These are phyloP conservation scores for Rusavskia elegans DNA, from an alignment of 495 filamentous ascomycete species.

Conservation along the genomic window DNA sequence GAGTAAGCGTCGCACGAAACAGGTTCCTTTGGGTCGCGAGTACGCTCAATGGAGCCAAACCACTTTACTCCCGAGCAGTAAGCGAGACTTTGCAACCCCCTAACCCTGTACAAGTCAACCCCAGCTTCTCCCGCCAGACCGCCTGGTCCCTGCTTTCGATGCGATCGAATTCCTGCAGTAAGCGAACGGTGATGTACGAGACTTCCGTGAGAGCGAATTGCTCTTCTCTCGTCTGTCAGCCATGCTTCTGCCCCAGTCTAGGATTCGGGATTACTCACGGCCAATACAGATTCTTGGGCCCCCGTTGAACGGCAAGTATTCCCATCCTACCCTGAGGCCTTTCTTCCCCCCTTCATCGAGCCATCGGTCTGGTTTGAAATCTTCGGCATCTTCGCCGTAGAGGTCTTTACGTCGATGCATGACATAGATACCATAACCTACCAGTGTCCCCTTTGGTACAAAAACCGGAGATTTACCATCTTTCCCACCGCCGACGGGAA, in stretches of 20 bases:
- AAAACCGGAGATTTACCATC: slow-evolving; percentile 32
- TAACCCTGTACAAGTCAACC: slow-evolving; percentile 3
- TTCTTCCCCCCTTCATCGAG: slow-evolving; percentile 3
- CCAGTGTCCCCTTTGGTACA: slow-evolving; percentile 19
- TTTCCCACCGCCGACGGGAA: slow-evolving; percentile 36
- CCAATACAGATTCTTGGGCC: slow-evolving; percentile 44
- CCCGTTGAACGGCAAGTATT: slow-evolving; percentile 48
- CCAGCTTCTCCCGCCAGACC: slow-evolving; percentile 11
- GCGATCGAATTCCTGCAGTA: slow-evolving; percentile 23
- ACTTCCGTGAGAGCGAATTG: slow-evolving; percentile 48
- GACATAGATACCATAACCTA: slow-evolving; percentile 12
- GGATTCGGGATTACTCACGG: slow-evolving; percentile 7
- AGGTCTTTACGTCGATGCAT: slow-evolving; percentile 22
- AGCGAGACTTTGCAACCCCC: slow-evolving; percentile 10
- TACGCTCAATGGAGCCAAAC: neutral
- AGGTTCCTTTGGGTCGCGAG: too few species aligned
- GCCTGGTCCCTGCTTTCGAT: slow-evolving; percentile 16
- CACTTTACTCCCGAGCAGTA: slow-evolving; percentile 1
- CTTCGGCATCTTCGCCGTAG: slow-evolving; percentile 21
- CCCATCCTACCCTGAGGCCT: slow-evolving; percentile 28
- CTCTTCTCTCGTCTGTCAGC: slow-evolving; percentile 12
- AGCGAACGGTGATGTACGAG: slow-evolving; percentile 34
- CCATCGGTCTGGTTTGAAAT: slow-evolving; percentile 13
- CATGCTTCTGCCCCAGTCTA: too few species aligned
- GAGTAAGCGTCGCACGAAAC: too few species aligned